Conservation (phyloP, 257 asterid genomes). For the Craterostigma plantagineum region DNA sequence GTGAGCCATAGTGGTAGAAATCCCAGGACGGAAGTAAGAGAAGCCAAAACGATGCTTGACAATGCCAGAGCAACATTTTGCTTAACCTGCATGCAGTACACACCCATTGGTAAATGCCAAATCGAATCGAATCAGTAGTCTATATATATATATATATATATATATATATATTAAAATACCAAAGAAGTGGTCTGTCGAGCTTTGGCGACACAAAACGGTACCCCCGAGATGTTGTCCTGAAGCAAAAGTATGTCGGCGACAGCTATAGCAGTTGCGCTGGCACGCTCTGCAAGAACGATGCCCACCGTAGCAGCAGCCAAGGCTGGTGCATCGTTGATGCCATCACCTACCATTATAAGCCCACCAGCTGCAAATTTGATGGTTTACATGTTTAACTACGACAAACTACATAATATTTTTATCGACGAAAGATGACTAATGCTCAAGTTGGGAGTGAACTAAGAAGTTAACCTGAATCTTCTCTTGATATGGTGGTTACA, state of each 20-base stretch:
- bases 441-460: too few relatives aligned
- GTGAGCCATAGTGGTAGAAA: constrained; percentile 88
- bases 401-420: constrained; percentile 1
- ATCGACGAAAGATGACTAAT: too few relatives aligned
- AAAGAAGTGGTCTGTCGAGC: constrained; percentile 77
- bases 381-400: neutral
- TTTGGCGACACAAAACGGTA: constrained; percentile 81
- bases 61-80: constrained; percentile 92
- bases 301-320: constrained; percentile 97
- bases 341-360: constrained; percentile 97
- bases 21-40: constrained; percentile 85
- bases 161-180: constrained; percentile 27
- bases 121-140: too few relatives aligned
- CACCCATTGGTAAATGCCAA: neutral
- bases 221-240: constrained; percentile 83
- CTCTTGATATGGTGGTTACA: constrained; percentile 66
- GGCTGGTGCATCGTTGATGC: constrained; percentile 97
- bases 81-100: constrained; percentile 45
- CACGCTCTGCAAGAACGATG: constrained; percentile 85
- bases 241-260: constrained; percentile 90
- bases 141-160: too few relatives aligned
- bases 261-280: constrained; percentile 95
- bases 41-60: constrained; percentile 79
- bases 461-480: constrained; percentile 33
- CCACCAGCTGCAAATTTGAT: constrained; percentile 45